Evolutionary conservation across 306 rosid species (phyloP).

Genomic region (Benincasa hispida): DNA sequence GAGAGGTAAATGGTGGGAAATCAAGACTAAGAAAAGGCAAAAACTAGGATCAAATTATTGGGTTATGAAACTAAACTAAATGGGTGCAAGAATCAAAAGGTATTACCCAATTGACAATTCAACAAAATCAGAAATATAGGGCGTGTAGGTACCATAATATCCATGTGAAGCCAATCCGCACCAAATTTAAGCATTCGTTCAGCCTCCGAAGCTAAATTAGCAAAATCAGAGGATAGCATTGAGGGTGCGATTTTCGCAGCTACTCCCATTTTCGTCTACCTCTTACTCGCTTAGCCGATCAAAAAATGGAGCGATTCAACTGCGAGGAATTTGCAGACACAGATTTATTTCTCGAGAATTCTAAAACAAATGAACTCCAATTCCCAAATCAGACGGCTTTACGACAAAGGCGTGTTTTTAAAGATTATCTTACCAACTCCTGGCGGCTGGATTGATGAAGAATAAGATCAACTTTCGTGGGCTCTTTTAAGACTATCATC

Average conservation of each 20-base stretch:
- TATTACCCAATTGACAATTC: background rate
- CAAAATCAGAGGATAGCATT: constrained; percentile 90
- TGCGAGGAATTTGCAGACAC: background rate
- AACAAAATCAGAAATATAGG: background rate
- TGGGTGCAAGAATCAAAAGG: background rate
- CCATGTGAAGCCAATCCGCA: constrained; percentile 99
- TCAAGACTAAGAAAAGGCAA: background rate
- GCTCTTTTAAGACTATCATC: background rate
- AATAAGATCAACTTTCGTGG: background rate
- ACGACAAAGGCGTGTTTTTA: background rate
- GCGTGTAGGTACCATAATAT: constrained; percentile 56
- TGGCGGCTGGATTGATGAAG: background rate
- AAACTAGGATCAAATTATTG: background rate
- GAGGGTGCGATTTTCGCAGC: constrained; percentile 90
- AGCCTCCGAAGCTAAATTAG: constrained; percentile 92
- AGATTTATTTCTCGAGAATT: background rate
- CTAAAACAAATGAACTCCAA: background rate
- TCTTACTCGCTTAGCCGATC: background rate
- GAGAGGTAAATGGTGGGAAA: background rate
- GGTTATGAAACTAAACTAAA: background rate
- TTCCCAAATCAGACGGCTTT: background rate
- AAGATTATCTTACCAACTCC: constrained; percentile 2
- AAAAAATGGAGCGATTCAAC: background rate
- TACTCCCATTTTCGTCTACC: constrained; percentile 26
- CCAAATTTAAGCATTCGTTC: constrained; percentile 57